phyloP scores from a whole-genome alignment of 331 rosid species.

The Stylosanthes scabra region DNA sequence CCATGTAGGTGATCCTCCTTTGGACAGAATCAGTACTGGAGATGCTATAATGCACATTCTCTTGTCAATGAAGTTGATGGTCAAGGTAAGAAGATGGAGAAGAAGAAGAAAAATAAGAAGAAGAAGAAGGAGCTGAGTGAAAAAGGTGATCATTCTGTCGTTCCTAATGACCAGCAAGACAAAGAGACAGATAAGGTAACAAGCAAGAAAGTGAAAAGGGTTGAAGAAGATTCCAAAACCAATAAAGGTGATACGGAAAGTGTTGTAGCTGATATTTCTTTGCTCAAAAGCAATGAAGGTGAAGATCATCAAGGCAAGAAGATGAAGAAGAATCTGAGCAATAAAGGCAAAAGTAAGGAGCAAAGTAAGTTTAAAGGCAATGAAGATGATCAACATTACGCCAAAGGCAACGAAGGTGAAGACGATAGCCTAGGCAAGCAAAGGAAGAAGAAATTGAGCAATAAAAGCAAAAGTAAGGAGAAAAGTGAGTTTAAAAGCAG shows the following conservation, averaged over 20 bases:
- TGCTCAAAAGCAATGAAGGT: conserved; percentile 12
- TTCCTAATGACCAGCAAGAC: conserved; percentile 17
- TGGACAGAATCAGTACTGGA: neutral
- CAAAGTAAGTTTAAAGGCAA: neutral
- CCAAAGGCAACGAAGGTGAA: conserved; percentile 21
- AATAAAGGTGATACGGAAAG: neutral
- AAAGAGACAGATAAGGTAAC: conserved; percentile 32
- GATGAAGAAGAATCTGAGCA: neutral
- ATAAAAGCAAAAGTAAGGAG: conserved; percentile 9
- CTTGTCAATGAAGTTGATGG: neutral
- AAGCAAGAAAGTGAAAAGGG: conserved; percentile 28
- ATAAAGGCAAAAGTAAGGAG: conserved; percentile 2
- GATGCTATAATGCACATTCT: conserved; percentile 6
- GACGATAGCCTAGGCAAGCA: neutral
- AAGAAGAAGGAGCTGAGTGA: neutral
- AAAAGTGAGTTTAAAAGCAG: conserved; percentile 29
- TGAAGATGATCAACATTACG: conserved; percentile 5
- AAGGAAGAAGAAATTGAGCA: conserved; percentile 26
- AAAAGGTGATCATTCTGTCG: neutral
- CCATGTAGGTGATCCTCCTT: conserved; percentile 13
- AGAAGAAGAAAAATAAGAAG: neutral
- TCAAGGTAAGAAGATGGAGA: conserved; percentile 7
- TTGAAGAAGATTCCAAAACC: neutral
- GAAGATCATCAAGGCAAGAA: conserved; percentile 16
- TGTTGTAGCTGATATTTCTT: neutral